These are phyloP conservation scores for Exophiala spinifera DNA, from an alignment of 2,329 filamentous ascomycete genomes.

Conservation along the genomic window DNA sequence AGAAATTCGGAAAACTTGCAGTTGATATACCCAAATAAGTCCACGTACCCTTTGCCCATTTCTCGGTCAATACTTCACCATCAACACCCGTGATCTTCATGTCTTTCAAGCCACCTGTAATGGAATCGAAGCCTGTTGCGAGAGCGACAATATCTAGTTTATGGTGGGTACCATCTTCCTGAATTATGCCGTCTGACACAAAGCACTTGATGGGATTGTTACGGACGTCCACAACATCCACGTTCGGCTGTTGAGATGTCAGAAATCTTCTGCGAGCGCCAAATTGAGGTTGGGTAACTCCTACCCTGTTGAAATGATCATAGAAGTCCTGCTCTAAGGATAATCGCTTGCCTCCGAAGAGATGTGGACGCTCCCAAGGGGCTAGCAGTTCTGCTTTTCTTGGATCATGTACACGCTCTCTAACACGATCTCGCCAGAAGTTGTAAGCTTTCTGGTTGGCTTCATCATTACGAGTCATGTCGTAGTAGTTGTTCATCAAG, in stretches of 20 bases:
- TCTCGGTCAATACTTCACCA: conserved; percentile 35
- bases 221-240: conserved; percentile 47
- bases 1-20: conserved; percentile 48
- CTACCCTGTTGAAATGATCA: conserved; percentile 44
- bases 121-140: conserved; percentile 45
- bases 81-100: conserved; percentile 41
- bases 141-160: conserved; percentile 42
- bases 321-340: conserved; percentile 51
- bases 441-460: conserved; percentile 54
- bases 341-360: conserved; percentile 53
- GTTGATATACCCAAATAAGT: conserved; percentile 44
- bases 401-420: conserved; percentile 51
- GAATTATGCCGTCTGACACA: conserved; percentile 39
- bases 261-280: neutral
- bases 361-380: conserved; percentile 50
- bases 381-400: conserved; percentile 53
- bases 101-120: conserved; percentile 41
- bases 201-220: conserved; percentile 42
- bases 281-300: neutral
- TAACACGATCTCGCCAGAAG: conserved; percentile 55
- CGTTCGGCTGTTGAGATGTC: conserved; percentile 45
- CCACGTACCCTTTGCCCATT: conserved; percentile 36
- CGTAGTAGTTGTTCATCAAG: conserved; percentile 52
- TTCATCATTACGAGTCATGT: conserved; percentile 45
- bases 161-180: conserved; percentile 38